Conservation (phyloP, 352 stramenopile genomes). For the Globisporangium paddicum region DNA sequence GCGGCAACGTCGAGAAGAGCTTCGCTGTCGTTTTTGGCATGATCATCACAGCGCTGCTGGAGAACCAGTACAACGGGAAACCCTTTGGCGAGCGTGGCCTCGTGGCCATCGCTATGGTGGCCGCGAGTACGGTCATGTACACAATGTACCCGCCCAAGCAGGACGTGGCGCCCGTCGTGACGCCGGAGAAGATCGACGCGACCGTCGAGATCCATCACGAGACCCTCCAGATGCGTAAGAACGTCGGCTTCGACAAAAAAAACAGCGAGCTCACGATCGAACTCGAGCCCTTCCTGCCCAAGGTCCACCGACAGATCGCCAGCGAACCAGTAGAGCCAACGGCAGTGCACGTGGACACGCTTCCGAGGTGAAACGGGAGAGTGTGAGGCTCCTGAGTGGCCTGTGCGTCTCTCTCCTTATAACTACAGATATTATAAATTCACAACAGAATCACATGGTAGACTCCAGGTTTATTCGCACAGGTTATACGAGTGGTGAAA, state of each 20-base stretch:
- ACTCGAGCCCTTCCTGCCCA: slow-evolving; percentile 37
- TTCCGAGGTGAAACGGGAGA: slow-evolving; percentile 3
- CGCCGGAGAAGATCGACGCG: slow-evolving; percentile 12
- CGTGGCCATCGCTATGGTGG: slow-evolving; percentile 56
- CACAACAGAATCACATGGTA: not conserved
- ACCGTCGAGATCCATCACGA: slow-evolving; percentile 12
- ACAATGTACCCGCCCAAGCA: slow-evolving; percentile 53
- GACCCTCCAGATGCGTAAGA: not conserved
- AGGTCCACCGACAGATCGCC: not conserved
- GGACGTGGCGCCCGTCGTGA: slow-evolving; percentile 16
- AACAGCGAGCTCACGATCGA: slow-evolving; percentile 24
- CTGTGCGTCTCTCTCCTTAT: not conserved
- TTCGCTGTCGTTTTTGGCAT: slow-evolving; percentile 80
- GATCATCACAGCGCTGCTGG: slow-evolving; percentile 68
- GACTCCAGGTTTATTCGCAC: not conserved
- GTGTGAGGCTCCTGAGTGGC: too few relatives aligned
- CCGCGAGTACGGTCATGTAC: slow-evolving; percentile 62
- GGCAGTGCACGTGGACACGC: not conserved
- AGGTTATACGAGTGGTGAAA: slow-evolving; percentile 11
- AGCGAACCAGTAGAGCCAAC: not conserved
- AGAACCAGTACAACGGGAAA: slow-evolving; percentile 68
- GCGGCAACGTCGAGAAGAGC: slow-evolving; percentile 80
- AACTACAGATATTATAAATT: slow-evolving; percentile 3
- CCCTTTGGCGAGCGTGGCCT: slow-evolving; percentile 55
- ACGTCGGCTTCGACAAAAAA: slow-evolving; percentile 31